Evolutionary conservation across 352 stramenopile genomes (phyloP).

Genomic region (Phytophthora sp.): DNA sequence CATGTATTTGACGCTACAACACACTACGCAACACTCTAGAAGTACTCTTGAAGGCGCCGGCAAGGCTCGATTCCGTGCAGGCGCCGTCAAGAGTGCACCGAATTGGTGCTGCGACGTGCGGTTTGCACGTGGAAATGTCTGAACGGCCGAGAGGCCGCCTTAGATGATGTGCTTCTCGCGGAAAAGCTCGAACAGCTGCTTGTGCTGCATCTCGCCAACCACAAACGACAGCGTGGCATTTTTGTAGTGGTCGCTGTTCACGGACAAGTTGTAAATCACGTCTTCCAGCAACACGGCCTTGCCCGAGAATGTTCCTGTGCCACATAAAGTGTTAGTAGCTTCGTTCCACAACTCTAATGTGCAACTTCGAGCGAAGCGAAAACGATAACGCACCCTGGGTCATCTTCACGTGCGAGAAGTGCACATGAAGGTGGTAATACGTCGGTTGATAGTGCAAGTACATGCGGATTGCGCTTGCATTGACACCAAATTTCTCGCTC

Average conservation of each 20-base stretch:
- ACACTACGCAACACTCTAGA: background rate
- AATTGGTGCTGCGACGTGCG: conserved; percentile 2
- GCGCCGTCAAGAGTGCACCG: conserved; percentile 7
- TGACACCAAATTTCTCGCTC: conserved; percentile 60
- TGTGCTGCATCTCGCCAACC: conserved; percentile 84
- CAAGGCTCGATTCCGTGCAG: background rate
- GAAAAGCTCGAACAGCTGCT: conserved; percentile 71
- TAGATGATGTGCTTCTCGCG: conserved; percentile 58
- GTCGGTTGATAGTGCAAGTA: conserved; percentile 91
- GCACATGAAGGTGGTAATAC: conserved; percentile 90
- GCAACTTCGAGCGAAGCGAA: background rate
- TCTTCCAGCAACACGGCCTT: conserved; percentile 88
- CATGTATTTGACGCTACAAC: background rate
- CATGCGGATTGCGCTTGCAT: conserved; percentile 64
- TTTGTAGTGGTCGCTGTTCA: conserved; percentile 71
- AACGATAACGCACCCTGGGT: conserved; percentile 48
- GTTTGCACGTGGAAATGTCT: conserved; percentile 1
- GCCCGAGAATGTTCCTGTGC: conserved; percentile 66
- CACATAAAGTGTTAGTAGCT: background rate
- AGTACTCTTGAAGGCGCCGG: conserved; percentile 5
- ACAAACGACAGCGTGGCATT: conserved; percentile 76
- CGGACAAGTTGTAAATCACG: conserved; percentile 82
- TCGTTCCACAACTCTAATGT: background rate
- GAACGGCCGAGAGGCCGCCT: background rate
- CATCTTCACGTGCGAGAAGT: conserved; percentile 89